Base-by-base conservation (phyloP, 768 basidiomycete species). In the Lentinula guzmanii region DNA sequence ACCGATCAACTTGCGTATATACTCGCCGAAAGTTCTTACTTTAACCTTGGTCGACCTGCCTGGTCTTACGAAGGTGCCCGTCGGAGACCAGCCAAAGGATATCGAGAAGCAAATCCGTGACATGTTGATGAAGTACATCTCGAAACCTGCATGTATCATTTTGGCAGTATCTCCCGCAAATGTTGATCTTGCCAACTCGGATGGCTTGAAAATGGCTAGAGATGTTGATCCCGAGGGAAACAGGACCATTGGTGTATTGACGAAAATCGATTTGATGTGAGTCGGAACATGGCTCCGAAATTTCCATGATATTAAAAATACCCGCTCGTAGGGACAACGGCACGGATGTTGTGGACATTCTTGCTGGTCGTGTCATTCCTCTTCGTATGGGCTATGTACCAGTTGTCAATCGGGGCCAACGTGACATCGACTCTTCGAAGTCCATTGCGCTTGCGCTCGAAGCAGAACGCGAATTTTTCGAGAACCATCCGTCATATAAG, bases 341-440 rank as follows among this genome's bases (percentile, higher is more conserved):
- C 59, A 98, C 96, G 5, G 96, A 99, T 72, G 97, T 99, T 39
- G 95, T 99, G 33, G 97, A 99, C 74, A 98, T 99, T 71, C 86
- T 99, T 52, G 97, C 97, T 4, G 96, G 97, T 8, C 87, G 97
- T 54, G 86, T 99, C 66, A 98, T 98, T 70, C 97, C 96, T 53
- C 82, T 99, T 41, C 89, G 97, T 62, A 77, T 99, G 45, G 97
- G 97, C 56, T 99, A 98, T 70, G 97, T 98, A 3, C 97, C 97
- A 9, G 97, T 99, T 8, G 97, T 99, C 69, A 99, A 99, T 74
- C 87, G 97, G 71, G 95, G 96, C 41, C 97, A 98, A 72, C 87
- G 95, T 52, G 97, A 99, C 73, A 99, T 99, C 65, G 97, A 99
- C 65, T 76, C 80, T 11, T 86, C 86, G 66, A 97, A 96, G 73